Evolutionary conservation across 148 eudicot genomes (phyloP).

Genomic region (Talinum fruticosum): DNA sequence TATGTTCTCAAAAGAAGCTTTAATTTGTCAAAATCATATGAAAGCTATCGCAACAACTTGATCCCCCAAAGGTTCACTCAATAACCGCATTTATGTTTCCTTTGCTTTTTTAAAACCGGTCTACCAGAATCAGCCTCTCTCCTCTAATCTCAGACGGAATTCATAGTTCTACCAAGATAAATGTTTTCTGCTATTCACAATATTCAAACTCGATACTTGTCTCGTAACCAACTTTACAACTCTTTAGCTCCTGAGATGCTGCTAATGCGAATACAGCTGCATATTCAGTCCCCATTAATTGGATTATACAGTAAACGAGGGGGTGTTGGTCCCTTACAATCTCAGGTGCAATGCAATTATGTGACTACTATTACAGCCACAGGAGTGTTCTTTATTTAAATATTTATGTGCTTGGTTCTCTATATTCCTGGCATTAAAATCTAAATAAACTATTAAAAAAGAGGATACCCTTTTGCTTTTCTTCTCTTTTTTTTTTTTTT

Average conservation of each 20-base stretch:
- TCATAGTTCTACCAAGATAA: too few relatives aligned
- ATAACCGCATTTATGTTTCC: too few relatives aligned
- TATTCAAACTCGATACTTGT: too few relatives aligned
- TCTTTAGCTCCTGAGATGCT: background rate
- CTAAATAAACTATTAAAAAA: background rate
- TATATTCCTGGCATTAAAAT: background rate
- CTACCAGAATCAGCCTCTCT: too few relatives aligned
- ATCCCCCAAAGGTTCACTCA: too few relatives aligned
- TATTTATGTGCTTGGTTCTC: background rate
- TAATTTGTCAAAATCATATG: background rate
- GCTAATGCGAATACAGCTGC: background rate
- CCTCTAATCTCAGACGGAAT: too few relatives aligned
- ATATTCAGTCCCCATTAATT: background rate
- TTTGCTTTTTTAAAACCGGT: too few relatives aligned
- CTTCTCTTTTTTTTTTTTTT: background rate
- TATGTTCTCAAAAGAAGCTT: background rate
- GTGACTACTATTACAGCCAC: background rate
- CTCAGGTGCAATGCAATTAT: slow-evolving; percentile 1
- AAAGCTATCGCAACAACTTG: background rate
- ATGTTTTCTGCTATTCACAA: too few relatives aligned
- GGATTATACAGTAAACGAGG: too few relatives aligned
- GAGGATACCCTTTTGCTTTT: background rate
- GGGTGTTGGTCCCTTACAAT: background rate
- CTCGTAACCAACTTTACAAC: too few relatives aligned
- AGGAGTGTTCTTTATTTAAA: background rate